Evolutionary conservation across 2,329 filamentous ascomycete species (phyloP).

Genomic region (Paraphoma chrysanthemicola): DNA sequence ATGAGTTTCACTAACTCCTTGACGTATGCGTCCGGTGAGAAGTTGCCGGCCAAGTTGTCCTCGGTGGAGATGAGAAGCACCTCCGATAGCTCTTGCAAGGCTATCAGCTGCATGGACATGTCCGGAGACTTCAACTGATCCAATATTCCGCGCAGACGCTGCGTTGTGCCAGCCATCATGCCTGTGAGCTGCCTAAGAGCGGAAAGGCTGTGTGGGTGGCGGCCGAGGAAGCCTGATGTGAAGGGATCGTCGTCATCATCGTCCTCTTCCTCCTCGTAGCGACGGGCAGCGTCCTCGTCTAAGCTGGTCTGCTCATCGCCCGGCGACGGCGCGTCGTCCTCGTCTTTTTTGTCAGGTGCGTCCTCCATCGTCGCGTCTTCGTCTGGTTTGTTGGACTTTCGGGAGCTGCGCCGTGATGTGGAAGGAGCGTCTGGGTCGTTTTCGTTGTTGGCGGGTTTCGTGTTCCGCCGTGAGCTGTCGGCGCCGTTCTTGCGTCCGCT

Average conservation of each 20-base stretch:
- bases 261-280: slow-evolving; percentile 60
- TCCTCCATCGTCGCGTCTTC: slow-evolving; percentile 76
- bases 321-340: slow-evolving; percentile 50
- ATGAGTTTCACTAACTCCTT: slow-evolving; percentile 92
- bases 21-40: slow-evolving; percentile 91
- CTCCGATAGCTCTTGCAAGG: slow-evolving; percentile 90
- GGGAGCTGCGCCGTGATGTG: slow-evolving; percentile 40
- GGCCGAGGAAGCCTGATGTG: slow-evolving; percentile 68
- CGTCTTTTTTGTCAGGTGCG: slow-evolving; percentile 67
- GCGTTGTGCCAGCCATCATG: slow-evolving; percentile 83
- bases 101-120: slow-evolving; percentile 85
- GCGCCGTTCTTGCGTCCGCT: slow-evolving; percentile 73
- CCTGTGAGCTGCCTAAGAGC: slow-evolving; percentile 87
- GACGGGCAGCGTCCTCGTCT: slow-evolving; percentile 61
- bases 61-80: slow-evolving; percentile 94
- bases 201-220: slow-evolving; percentile 67
- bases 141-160: slow-evolving; percentile 71
- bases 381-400: slow-evolving; percentile 55
- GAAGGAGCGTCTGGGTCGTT: slow-evolving; percentile 30
- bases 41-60: slow-evolving; percentile 93
- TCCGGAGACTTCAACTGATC: slow-evolving; percentile 78
- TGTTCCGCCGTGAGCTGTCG: slow-evolving; percentile 22
- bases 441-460: slow-evolving; percentile 32
- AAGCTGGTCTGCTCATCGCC: slow-evolving; percentile 52
- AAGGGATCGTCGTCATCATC: slow-evolving; percentile 67